Base-by-base conservation (phyloP, 345 rosid genomes). In the Dimocarpus longan region DNA sequence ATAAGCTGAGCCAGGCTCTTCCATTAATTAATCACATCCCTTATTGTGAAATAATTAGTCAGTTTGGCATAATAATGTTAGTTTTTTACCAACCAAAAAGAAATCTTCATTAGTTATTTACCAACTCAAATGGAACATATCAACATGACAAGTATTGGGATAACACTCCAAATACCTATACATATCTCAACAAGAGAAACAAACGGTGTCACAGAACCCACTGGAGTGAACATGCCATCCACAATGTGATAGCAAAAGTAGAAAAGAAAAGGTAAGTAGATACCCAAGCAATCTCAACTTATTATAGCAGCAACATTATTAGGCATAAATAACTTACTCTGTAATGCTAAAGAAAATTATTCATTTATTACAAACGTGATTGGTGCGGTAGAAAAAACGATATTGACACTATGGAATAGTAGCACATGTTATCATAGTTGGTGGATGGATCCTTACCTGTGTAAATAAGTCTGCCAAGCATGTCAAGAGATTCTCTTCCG, bases 401-500 rank as follows among this genome's bases (percentile, higher is more conserved):
- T 16, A 50, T 11, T 65, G 37, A 76, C 12, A 13, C 19, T 10
- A 37, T 18, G 60, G 40, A 54, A 28, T 60, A 32, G 63, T 57
- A 13, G 21, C 18, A 15, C 6, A 32, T 54, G 50, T 70, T 6
- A 32, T 44, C 40, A 40, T 46, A 59, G 42, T 52, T 52, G 46
- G 19, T n/a, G 71, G 57, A 43, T n/a, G 71, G 57, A 43, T 11
- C 7, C 22, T 54, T 78, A 94, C 99, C 99, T 96, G 99, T 4
- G 97, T 83, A 85, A 96, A 96, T 68, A 96, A 85, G 89, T 96
- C 99, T 1, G 98, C 99, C 46, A 96, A 86, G 87, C 99, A 96
- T 2, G 98, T 94, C 90, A 96, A 86, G 71, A 96, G 97, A 86
- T 96, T 96, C 86, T 96, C 99, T 81, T 94, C 99, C 19, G 89